phyloP scores from a whole-genome alignment of 1,284 basidiomycete species.

The Singerocomus inundabilis region DNA sequence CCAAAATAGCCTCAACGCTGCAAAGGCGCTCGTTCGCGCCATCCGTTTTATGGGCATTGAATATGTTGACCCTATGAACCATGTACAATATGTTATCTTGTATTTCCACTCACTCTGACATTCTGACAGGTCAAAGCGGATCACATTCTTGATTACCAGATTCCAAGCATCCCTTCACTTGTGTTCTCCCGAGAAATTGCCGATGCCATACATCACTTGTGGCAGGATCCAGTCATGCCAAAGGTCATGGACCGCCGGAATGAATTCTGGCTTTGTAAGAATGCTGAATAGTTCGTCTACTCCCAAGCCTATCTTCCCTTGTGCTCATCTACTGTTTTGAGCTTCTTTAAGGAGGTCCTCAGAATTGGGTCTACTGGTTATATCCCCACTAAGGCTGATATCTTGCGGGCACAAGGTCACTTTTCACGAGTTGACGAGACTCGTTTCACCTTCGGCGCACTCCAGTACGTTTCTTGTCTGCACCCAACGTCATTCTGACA shows the following conservation, averaged over 20 bases:
- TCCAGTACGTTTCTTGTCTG: not conserved
- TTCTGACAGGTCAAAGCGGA: not conserved
- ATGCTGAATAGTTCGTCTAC: slow-evolving; percentile 7
- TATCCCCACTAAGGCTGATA: not conserved
- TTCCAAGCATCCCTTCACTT: not conserved
- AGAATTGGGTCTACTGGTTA: slow-evolving; percentile 4
- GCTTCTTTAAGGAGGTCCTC: slow-evolving; percentile 1
- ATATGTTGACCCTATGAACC: not conserved
- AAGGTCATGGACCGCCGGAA: not conserved
- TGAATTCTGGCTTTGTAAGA: not conserved
- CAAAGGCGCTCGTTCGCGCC: slow-evolving; percentile 4
- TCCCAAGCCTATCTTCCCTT: not conserved
- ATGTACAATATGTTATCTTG: slow-evolving; percentile 1
- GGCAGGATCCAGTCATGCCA: slow-evolving; percentile 5
- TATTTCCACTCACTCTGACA: not conserved
- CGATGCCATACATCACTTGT: slow-evolving; percentile 1
- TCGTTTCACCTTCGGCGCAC: not conserved
- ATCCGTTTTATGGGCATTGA: not conserved
- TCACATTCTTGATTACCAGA: not conserved
- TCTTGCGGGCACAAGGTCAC: not conserved
- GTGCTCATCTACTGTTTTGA: not conserved
- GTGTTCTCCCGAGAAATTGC: not conserved
- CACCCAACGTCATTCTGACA: not conserved
- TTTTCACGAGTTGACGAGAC: not conserved
- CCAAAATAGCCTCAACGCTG: not conserved